Percentiles rank a stretch among this genome's conserved stretches.
Conservation (phyloP, 1,139 yeast species). For the Protomyces inundatus region DNA sequence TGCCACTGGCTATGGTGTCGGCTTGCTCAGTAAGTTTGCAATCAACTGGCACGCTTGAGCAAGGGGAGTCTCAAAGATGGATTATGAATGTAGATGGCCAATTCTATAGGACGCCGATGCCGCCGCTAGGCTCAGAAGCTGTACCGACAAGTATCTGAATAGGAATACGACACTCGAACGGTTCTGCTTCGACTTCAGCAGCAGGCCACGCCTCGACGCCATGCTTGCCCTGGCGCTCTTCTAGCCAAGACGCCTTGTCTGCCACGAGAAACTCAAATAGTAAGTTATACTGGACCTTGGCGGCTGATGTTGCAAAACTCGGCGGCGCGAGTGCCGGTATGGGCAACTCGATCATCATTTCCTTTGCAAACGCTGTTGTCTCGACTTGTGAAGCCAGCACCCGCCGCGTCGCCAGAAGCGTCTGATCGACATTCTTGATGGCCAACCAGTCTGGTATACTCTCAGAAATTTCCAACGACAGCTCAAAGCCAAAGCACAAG, state of each 20-base stretch:
- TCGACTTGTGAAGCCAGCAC: neutral
- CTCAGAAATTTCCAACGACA: slow-evolving; percentile 1
- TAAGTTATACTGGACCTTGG: neutral
- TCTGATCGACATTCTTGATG: slow-evolving; percentile 1
- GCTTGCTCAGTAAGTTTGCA: slow-evolving; percentile 6
- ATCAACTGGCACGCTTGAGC: neutral
- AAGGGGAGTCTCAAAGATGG: too few species aligned
- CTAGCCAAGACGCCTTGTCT: neutral
- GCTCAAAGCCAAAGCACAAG: slow-evolving; percentile 4
- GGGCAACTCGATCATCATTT: neutral
- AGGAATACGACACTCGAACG: slow-evolving; percentile 16
- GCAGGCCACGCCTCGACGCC: slow-evolving; percentile 7
- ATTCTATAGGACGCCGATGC: neutral
- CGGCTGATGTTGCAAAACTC: neutral
- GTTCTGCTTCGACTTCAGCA: neutral
- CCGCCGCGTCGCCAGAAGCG: neutral
- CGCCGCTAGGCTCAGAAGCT: neutral
- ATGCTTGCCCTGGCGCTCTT: slow-evolving; percentile 6
- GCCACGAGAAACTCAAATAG: slow-evolving; percentile 2
- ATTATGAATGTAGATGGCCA: neutral
- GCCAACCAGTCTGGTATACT: neutral
- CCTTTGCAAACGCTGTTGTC: neutral
- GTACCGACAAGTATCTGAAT: neutral
- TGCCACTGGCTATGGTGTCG: slow-evolving; percentile 16
- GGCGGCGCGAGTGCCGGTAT: slow-evolving; percentile 6